Base-by-base conservation (phyloP, 345 rosid genomes). In the Corchorus olitorius region DNA sequence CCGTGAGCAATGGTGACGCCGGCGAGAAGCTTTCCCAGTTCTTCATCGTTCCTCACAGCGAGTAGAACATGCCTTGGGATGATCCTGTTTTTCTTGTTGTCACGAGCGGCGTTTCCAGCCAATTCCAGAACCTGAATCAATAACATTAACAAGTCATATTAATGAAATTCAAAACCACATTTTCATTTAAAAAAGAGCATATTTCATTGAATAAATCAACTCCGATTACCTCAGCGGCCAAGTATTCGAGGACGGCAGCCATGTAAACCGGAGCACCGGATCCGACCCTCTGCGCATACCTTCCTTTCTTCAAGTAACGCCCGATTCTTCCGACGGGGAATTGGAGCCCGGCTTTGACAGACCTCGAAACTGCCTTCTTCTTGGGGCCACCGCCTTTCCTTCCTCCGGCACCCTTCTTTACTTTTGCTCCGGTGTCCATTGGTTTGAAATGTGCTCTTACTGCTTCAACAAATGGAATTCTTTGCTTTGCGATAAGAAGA, bases 321-420 rank as follows among this genome's bases (percentile, higher is more conserved):
- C 93, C 97, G 85, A 89, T 89, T 35, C 97, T 82, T 53, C 97
- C 94, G 59, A 92, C 97, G 1, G 94, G 94, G 52, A 92, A 92
- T 80, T 92, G 97, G 8, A 90, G 83, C 56, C 97, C 94, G 27
- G 93, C 89, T 82, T 85, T 90, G 22, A 88, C 88, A 14, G 94
- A 90, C n/a, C 92, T 87, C 0, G 97, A 87, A 33, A 90, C 92
- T 0, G 93, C 86, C 79, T 92, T 92, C 86, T 88, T 88, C 85
- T 90, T 92, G 0, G 92, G 97, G 43, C 92, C 94, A 35, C 91
- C 93, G 8, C 89, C 86, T 79, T 82, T 89, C 83, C 94, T 84
- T 11, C 94, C 97, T 16, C 81, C 91, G 5, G 87, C 88, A 13
- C 93, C 94, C 73, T 87, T 92, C 82, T 92, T 92, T 34, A 70